These are phyloP conservation scores for Termitomyces sp. DNA, from an alignment of 768 basidiomycete genomes.

Conservation along the genomic window DNA sequence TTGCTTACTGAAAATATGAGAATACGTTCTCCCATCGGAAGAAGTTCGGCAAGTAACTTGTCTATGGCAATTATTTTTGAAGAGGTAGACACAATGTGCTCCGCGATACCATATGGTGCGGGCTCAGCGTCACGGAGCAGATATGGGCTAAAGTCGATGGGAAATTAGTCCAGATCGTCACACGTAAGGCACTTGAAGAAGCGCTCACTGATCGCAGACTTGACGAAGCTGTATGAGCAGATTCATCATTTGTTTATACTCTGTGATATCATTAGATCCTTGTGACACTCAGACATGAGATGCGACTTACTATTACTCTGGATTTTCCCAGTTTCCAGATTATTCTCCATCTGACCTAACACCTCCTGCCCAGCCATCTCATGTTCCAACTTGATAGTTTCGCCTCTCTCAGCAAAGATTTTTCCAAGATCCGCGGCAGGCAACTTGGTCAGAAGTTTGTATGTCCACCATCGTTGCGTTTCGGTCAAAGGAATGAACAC, in stretches of 20 bases:
- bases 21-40: slow-evolving; percentile 59
- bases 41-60: slow-evolving; percentile 51
- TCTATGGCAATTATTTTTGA: slow-evolving; percentile 56
- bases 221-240: slow-evolving; percentile 69
- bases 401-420: slow-evolving; percentile 35
- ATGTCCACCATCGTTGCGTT: slow-evolving; percentile 61
- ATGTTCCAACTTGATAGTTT: slow-evolving; percentile 15
- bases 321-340: slow-evolving; percentile 28
- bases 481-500: slow-evolving; percentile 57
- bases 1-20: slow-evolving; percentile 62
- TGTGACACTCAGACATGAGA: not conserved
- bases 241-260: slow-evolving; percentile 58
- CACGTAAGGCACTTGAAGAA: not conserved
- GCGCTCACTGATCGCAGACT: slow-evolving; percentile 63
- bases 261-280: slow-evolving; percentile 20
- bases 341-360: not conserved
- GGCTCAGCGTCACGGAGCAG: slow-evolving; percentile 47
- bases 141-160: slow-evolving; percentile 37
- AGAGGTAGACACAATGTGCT: slow-evolving; percentile 53
- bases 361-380: slow-evolving; percentile 20
- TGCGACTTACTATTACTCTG: slow-evolving; percentile 24
- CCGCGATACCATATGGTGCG: slow-evolving; percentile 45
- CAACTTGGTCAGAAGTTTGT: slow-evolving; percentile 49
- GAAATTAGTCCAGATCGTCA: not conserved
- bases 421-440: slow-evolving; percentile 44